Evolutionary conservation across 129 eudicot species (phyloP).

Genomic region (Kitagawia praeruptora): DNA sequence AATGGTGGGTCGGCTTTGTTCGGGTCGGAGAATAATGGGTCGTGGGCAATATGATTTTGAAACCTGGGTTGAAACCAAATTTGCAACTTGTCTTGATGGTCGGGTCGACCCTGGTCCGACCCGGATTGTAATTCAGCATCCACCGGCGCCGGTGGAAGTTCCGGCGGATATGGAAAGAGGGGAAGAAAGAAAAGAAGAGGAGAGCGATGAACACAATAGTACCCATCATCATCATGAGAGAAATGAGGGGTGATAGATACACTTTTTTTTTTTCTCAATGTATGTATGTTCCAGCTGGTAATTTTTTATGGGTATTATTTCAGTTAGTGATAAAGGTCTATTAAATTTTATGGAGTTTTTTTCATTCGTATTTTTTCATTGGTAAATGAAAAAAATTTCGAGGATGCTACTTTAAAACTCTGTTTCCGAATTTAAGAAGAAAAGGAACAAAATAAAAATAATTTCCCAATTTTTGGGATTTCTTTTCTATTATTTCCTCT

Average conservation of each 20-base stretch:
- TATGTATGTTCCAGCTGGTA: background rate
- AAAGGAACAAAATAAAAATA: no score
- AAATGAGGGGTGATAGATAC: constrained; percentile 13
- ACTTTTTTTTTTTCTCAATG: background rate
- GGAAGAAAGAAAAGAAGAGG: constrained; percentile 7
- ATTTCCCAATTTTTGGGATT: no score
- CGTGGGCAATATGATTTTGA: constrained; percentile 61
- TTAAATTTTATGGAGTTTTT: no score
- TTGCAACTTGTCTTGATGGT: constrained; percentile 64
- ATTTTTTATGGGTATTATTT: background rate
- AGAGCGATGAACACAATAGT: background rate
- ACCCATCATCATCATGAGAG: constrained; percentile 10
- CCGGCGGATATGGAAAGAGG: constrained; percentile 1
- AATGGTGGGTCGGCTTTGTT: constrained; percentile 68
- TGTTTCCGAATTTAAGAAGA: no score
- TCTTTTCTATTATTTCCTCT: no score
- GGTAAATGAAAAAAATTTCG: no score
- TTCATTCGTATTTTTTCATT: no score
- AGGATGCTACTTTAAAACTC: no score
- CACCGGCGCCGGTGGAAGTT: constrained; percentile 24
- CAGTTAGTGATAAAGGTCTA: no score
- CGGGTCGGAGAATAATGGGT: constrained; percentile 61
- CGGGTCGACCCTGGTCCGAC: constrained; percentile 41
- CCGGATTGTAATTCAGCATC: constrained; percentile 13
- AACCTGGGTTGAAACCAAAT: constrained; percentile 68